A percentile compares a stretch with the other conserved stretches of the same genome.
Conservation (phyloP, 2,329 filamentous ascomycete species). For the Hypoxylon sp. region DNA sequence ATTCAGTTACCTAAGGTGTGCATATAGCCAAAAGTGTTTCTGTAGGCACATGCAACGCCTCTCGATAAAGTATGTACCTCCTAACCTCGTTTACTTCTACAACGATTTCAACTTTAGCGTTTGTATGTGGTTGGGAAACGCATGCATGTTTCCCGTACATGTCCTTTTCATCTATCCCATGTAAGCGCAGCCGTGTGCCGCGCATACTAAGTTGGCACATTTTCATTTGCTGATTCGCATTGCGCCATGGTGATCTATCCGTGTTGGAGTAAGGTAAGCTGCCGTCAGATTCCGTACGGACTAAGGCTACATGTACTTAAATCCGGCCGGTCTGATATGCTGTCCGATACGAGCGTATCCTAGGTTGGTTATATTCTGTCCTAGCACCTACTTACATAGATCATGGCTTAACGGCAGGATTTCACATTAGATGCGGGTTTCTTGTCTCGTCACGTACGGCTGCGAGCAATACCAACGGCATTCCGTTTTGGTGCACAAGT, state of each 20-base stretch:
- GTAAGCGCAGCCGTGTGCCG: constrained; percentile 21
- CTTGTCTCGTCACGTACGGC: too few relatives aligned
- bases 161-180: constrained; percentile 15
- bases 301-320: constrained; percentile 7
- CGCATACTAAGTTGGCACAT: constrained; percentile 11
- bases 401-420: constrained; percentile 7
- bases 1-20: constrained; percentile 8
- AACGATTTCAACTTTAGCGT: constrained; percentile 6
- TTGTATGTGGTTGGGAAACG: too few relatives aligned
- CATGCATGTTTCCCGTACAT: constrained; percentile 23
- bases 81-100: constrained; percentile 3
- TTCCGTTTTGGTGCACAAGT: too few relatives aligned
- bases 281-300: constrained; percentile 15
- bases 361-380: too few relatives aligned
- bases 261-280: constrained; percentile 24
- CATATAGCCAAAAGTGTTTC: constrained; percentile 1
- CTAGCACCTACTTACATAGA: too few relatives aligned
- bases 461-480: too few relatives aligned
- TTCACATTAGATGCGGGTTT: constrained; percentile 16
- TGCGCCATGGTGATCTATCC: constrained; percentile 24
- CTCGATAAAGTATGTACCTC: too few relatives aligned
- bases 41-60: too few relatives aligned
- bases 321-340: constrained; percentile 15
- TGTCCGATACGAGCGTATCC: constrained; percentile 10
- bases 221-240: constrained; percentile 34